Conservation (phyloP, 768 basidiomycete genomes). For the Mycena vitilis region DNA sequence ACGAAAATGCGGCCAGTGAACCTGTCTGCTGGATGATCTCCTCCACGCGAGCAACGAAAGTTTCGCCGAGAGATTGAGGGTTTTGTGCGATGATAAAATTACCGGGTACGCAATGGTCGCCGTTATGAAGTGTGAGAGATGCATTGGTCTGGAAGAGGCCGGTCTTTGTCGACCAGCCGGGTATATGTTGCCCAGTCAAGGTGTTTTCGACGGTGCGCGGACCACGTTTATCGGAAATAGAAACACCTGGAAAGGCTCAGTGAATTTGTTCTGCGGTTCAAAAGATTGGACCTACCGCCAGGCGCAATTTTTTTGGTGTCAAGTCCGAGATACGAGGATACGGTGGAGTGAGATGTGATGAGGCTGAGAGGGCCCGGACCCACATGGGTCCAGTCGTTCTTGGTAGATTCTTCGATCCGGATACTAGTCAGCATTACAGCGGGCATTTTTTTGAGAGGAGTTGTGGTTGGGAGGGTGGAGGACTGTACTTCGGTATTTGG, state of each 20-base stretch:
- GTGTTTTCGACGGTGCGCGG: background rate
- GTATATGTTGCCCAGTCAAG: background rate
- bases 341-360: background rate
- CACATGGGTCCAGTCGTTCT: background rate
- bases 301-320: background rate
- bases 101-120: background rate
- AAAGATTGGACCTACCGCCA: background rate
- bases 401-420: too few relatives aligned
- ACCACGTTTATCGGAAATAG: background rate
- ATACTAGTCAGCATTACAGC: too few relatives aligned
- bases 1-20: background rate
- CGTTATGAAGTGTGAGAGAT: background rate
- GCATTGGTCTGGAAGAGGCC: background rate
- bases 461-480: too few relatives aligned
- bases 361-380: background rate
- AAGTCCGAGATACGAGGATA: slow-evolving; percentile 16
- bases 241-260: background rate
- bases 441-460: too few relatives aligned
- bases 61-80: background rate
- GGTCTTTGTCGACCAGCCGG: background rate
- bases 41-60: slow-evolving; percentile 8
- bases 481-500: too few relatives aligned
- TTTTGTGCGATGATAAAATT: background rate
- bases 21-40: slow-evolving; percentile 12
- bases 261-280: background rate